These are phyloP conservation scores for Xanthoceras sorbifolium DNA, from an alignment of 345 rosid species.

Conservation along the genomic window DNA sequence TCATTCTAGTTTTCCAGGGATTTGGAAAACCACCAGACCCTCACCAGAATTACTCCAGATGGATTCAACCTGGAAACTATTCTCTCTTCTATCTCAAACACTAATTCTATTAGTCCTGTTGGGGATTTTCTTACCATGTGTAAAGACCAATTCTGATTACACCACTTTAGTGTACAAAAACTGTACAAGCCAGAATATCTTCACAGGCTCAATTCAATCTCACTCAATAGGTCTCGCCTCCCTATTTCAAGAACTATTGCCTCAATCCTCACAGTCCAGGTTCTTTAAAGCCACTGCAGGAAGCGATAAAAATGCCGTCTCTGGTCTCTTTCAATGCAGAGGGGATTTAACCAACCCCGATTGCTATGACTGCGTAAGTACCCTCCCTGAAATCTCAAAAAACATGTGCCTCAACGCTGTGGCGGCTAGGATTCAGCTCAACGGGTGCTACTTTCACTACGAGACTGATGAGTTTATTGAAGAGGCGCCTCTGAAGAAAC, in stretches of 20 bases:
- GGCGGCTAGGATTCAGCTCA: slow-evolving; percentile 64
- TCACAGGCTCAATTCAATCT: slow-evolving; percentile 26
- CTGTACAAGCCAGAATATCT: slow-evolving; percentile 38
- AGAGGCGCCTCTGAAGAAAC: slow-evolving; percentile 17
- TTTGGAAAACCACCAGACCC: background rate
- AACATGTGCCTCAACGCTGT: slow-evolving; percentile 44
- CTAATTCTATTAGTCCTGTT: slow-evolving; percentile 24
- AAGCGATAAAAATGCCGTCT: slow-evolving; percentile 37
- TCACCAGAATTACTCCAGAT: slow-evolving; percentile 16
- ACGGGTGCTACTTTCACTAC: slow-evolving; percentile 67
- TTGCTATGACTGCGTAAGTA: slow-evolving; percentile 55
- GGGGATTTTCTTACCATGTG: slow-evolving; percentile 18
- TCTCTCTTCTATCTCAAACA: slow-evolving; percentile 24
- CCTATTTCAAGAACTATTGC: slow-evolving; percentile 44
- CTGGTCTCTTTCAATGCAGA: slow-evolving; percentile 75
- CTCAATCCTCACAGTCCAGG: slow-evolving; percentile 49
- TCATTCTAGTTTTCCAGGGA: background rate
- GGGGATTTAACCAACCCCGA: slow-evolving; percentile 45
- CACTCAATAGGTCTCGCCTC: slow-evolving; percentile 42
- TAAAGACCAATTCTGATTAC: slow-evolving; percentile 37
- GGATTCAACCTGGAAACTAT: slow-evolving; percentile 24
- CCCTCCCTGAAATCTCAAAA: slow-evolving; percentile 39
- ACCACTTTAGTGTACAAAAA: slow-evolving; percentile 51
- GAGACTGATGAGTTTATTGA: slow-evolving; percentile 39
- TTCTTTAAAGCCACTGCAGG: slow-evolving; percentile 60